Conservation (phyloP, 352 stramenopile species). For the Phytophthora vignae region DNA sequence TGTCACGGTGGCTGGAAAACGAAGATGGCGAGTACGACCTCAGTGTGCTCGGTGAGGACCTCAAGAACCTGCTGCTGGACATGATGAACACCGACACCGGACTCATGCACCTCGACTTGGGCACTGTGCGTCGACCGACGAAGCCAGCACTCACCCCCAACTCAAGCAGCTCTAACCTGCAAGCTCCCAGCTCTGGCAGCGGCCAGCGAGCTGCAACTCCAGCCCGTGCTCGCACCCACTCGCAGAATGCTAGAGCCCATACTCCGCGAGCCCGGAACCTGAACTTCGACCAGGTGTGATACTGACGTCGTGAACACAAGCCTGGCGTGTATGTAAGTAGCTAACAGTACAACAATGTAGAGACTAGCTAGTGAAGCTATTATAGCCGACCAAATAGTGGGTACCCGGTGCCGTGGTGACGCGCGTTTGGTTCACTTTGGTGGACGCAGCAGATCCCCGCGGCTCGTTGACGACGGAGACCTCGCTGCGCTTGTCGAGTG, state of each 20-base stretch:
- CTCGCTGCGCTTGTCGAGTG: too few relatives aligned
- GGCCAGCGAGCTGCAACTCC: constrained; percentile 28
- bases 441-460: too few relatives aligned
- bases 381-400: too few relatives aligned
- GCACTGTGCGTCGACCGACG: constrained; percentile 42
- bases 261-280: constrained; percentile 7
- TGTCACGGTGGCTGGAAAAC: constrained; percentile 78
- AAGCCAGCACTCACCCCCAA: constrained; percentile 41
- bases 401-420: too few relatives aligned
- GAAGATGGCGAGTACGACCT: constrained; percentile 79
- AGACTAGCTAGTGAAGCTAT: background rate
- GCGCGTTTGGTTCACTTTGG: too few relatives aligned
- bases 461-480: too few relatives aligned
- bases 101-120: constrained; percentile 87
- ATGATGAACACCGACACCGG: constrained; percentile 88
- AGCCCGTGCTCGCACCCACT: constrained; percentile 49
- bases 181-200: constrained; percentile 14
- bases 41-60: constrained; percentile 70
- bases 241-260: constrained; percentile 24
- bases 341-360: background rate
- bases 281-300: constrained; percentile 38
- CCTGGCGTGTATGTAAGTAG: background rate
- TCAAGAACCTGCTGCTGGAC: constrained; percentile 77
- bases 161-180: constrained; percentile 30
- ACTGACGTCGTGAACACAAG: background rate